Percentiles rank a stretch among this genome's conserved stretches.
phyloP scores from a whole-genome alignment of 2,329 filamentous ascomycete genomes.

The Aspergillus cejpii region DNA sequence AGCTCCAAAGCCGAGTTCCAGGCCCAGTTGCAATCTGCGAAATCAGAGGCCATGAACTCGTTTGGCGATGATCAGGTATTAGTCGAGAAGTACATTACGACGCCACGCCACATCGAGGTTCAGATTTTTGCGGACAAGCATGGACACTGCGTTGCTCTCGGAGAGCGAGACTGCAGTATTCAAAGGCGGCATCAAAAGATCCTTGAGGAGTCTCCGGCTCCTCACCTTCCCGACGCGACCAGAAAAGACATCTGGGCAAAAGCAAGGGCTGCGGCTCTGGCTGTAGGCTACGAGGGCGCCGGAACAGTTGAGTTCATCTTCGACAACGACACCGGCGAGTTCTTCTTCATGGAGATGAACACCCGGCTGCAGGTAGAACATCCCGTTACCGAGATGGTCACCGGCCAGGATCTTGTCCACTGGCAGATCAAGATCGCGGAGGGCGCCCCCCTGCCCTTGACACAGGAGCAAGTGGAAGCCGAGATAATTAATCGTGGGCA shows the following conservation, averaged over 20 bases:
- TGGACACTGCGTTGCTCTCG: slow-evolving; percentile 58
- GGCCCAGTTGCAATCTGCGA: slow-evolving; percentile 56
- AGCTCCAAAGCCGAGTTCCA: slow-evolving; percentile 52
- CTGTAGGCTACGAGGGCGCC: slow-evolving; percentile 59
- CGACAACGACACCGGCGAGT: slow-evolving; percentile 59
- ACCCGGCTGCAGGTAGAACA: slow-evolving; percentile 92
- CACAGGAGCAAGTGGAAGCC: slow-evolving; percentile 58
- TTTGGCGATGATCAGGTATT: slow-evolving; percentile 62
- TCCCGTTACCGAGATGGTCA: slow-evolving; percentile 79
- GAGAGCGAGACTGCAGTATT: slow-evolving; percentile 61
- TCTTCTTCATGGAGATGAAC: slow-evolving; percentile 69
- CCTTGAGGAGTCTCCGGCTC: slow-evolving; percentile 59
- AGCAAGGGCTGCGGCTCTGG: slow-evolving; percentile 55
- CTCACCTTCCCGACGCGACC: slow-evolving; percentile 53
- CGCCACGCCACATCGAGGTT: slow-evolving; percentile 60
- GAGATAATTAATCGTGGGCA: slow-evolving; percentile 70
- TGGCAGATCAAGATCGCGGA: slow-evolving; percentile 91
- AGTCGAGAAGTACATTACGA: slow-evolving; percentile 62
- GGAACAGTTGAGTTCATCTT: slow-evolving; percentile 65
- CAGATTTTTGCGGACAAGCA: slow-evolving; percentile 62
- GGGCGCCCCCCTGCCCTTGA: slow-evolving; percentile 59
- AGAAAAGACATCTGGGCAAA: slow-evolving; percentile 61
- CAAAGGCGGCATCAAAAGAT: slow-evolving; percentile 62
- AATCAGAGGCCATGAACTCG: slow-evolving; percentile 57
- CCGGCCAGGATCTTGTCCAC: slow-evolving; percentile 72